Percentiles rank a stretch among this genome's conserved stretches.
These are phyloP conservation scores for Hevea brasiliensis DNA, from an alignment of 345 rosid species.

Conservation along the genomic window DNA sequence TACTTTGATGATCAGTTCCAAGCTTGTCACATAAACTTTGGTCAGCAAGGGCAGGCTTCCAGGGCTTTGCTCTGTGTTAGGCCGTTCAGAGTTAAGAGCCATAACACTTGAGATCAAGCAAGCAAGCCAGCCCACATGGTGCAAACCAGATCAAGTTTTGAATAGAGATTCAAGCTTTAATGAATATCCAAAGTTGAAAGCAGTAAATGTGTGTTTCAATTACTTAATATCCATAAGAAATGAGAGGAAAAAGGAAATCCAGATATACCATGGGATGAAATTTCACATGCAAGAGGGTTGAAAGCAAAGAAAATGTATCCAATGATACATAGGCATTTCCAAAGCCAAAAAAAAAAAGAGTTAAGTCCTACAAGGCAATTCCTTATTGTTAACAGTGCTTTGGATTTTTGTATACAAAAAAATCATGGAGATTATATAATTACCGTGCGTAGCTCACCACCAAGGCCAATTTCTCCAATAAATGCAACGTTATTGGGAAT, in stretches of 20 bases:
- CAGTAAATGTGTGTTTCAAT: neutral
- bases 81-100: neutral
- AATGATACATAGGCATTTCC: neutral
- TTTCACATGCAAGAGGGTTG: neutral
- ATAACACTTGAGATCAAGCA: neutral
- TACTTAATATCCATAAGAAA: neutral
- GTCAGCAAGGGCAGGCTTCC: neutral
- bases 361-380: neutral
- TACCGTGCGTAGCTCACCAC: slow-evolving; percentile 84
- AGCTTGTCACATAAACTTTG: neutral
- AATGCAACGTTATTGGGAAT: slow-evolving; percentile 76
- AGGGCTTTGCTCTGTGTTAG: neutral
- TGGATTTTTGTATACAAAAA: neutral
- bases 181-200: neutral
- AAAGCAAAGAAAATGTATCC: neutral
- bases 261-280: neutral
- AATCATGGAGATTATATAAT: slow-evolving; percentile 11
- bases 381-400: neutral
- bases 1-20: neutral
- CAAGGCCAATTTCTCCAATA: slow-evolving; percentile 85
- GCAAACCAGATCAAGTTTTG: neutral
- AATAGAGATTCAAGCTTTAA: neutral
- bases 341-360: neutral
- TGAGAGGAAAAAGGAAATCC: neutral
- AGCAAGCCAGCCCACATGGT: neutral